phyloP scores from a whole-genome alignment of 1,284 basidiomycete species.

The Salmacisia buchloeana region DNA sequence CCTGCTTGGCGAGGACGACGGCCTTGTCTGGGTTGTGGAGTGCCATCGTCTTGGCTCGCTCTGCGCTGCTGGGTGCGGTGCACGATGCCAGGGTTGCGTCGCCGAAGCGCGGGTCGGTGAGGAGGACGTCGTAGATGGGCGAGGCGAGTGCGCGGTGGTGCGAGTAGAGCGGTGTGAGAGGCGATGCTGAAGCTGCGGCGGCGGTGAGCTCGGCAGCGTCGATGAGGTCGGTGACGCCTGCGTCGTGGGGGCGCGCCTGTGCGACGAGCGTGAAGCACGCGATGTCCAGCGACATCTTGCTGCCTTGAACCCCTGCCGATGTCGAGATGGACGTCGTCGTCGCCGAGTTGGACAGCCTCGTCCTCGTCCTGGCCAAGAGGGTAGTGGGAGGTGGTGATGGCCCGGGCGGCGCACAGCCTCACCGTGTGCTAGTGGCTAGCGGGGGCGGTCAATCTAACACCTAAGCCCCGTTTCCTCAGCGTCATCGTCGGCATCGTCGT shows the following conservation, averaged over 20 bases:
- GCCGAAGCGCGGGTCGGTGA: slow-evolving; percentile 1
- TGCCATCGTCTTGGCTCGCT: slow-evolving; percentile 1
- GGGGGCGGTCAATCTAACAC: too few species aligned
- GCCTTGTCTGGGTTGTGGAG: slow-evolving; percentile 4
- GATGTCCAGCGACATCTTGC: neutral
- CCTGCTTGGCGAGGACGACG: neutral
- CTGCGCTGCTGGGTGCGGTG: neutral
- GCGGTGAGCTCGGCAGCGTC: neutral
- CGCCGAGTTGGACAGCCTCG: too few species aligned
- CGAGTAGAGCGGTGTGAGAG: neutral
- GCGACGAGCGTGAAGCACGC: neutral
- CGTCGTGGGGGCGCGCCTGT: neutral
- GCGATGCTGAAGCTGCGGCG: neutral
- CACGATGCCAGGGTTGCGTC: neutral
- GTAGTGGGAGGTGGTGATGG: too few species aligned
- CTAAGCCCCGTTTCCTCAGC: too few species aligned
- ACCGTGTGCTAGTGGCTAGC: too few species aligned
- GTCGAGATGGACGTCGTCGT: too few species aligned
- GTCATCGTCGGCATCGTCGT: too few species aligned
- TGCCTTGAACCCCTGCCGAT: too few species aligned
- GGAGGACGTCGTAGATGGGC: slow-evolving; percentile 2
- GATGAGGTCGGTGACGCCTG: neutral
- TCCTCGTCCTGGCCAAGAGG: too few species aligned
- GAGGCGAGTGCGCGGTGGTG: slow-evolving; percentile 1
- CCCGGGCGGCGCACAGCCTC: too few species aligned